Conservation (phyloP, 2,329 filamentous ascomycete species). For the Arthrobotrys pseudoclavata region DNA sequence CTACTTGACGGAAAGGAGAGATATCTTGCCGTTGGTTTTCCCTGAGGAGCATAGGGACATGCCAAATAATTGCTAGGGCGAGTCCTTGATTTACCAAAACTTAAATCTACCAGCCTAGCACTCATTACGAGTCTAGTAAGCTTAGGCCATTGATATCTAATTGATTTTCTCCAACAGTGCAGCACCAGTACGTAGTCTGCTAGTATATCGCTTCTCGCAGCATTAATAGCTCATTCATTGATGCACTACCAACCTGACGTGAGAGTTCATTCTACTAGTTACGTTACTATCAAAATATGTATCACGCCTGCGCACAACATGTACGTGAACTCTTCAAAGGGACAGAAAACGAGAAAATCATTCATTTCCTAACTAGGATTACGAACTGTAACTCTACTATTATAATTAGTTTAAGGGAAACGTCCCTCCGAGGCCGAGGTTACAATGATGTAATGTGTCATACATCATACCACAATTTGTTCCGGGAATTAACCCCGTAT, state of each 20-base stretch:
- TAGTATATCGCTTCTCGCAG: background rate
- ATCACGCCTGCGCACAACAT: background rate
- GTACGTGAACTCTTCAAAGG: background rate
- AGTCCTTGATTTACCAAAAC: background rate
- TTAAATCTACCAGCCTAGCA: background rate
- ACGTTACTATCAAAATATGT: background rate
- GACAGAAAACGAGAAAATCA: background rate
- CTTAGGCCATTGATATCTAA: background rate
- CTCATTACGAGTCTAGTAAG: background rate
- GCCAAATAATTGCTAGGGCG: background rate
- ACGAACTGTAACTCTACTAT: background rate
- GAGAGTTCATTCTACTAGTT: background rate
- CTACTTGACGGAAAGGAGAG: background rate
- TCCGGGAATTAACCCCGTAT: constrained; percentile 23
- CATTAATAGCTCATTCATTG: constrained; percentile 10
- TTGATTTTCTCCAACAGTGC: background rate
- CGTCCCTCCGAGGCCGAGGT: constrained; percentile 14
- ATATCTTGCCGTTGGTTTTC: constrained; percentile 5
- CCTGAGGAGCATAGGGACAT: background rate
- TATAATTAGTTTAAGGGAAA: background rate
- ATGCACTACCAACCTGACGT: too few species aligned
- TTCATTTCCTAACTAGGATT: background rate
- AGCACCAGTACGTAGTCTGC: background rate
- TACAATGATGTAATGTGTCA: background rate
- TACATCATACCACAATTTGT: constrained; percentile 14